Base-by-base conservation (phyloP, 257 asterid species). In the Plantago elongata region DNA sequence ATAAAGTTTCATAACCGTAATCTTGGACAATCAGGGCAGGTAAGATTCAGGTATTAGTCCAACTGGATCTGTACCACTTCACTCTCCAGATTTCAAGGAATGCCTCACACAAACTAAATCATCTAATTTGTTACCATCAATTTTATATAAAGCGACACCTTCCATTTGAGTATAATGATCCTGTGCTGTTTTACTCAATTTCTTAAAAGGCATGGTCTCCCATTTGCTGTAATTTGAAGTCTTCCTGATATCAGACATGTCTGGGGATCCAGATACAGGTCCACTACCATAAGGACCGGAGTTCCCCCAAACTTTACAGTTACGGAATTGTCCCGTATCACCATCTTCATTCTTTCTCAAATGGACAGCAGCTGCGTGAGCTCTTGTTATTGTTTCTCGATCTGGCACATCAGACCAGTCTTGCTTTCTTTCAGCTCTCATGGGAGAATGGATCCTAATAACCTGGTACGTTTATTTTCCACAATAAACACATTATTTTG, bases 361-460 rank as follows among this genome's bases (percentile, higher is more conserved):
- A 43, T 69, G 86, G 65, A 85, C 77, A 52, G 91, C 96, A 54
- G 95, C 95, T 15, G 79, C 61, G 66, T 90, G 98, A 76, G 98
- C 98, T 44, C 72, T 81, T 66, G 74, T 75, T 76, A 85, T 83
- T 77, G 79, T 68, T 74, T 82, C 97, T 68, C 86, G 85, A 69
- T 79, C 80, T 54, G 96, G 96, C 56, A 89, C 73, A 72, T 86
- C 90, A 13, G 97, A 89, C 99, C 97, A 93, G 67, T 85, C 95
- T 66, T 80, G 85, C 78, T 82, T 83, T 77, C 94, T 83, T 72
- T 75, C 69, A 62, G 94, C 90, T 82, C 97, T 80, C 99, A 93
- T 89, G 51, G 97, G 99, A 80, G 99, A 93, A 75, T 93, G 99
- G 81, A 93, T 93, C 79, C 97, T 75, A 63, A 93, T 87, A 50